Conservation (phyloP, 495 filamentous ascomycete species). For the Penicillium nucicola region DNA sequence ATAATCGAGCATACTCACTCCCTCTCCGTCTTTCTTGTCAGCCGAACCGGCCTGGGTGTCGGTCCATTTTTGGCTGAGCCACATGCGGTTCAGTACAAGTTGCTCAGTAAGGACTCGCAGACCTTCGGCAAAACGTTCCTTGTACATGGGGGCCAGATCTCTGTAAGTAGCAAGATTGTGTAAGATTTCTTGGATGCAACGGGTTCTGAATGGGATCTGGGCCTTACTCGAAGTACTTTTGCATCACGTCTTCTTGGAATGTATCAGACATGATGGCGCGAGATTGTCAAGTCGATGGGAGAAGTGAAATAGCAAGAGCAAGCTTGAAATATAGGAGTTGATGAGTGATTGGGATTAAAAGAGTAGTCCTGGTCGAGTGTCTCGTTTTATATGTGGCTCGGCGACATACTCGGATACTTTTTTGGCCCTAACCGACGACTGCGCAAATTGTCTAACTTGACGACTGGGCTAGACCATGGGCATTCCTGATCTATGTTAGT, state of each 20-base stretch:
- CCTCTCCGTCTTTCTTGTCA: constrained; percentile 24
- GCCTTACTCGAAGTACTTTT: constrained; percentile 51
- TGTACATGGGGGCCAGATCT: constrained; percentile 43
- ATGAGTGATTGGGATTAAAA: neutral
- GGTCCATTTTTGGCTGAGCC: constrained; percentile 60
- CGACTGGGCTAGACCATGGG: too few species aligned
- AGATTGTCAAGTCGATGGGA: neutral
- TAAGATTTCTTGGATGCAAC: neutral
- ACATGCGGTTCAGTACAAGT: constrained; percentile 50
- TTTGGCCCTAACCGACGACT: too few species aligned
- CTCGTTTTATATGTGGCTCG: constrained; percentile 13
- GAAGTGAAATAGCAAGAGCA: neutral
- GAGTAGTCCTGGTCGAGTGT: neutral
- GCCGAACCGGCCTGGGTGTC: constrained; percentile 32
- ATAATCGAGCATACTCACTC: constrained; percentile 65
- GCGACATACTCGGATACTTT: constrained; percentile 29
- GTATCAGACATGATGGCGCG: constrained; percentile 28
- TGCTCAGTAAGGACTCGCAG: constrained; percentile 29
- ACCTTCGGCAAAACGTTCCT: constrained; percentile 37
- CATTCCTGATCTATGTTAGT: too few species aligned
- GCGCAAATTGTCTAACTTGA: too few species aligned
- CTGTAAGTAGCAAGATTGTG: constrained; percentile 20
- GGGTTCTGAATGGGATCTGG: neutral
- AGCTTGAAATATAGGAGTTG: neutral
- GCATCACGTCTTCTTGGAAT: constrained; percentile 47